A percentile compares a stretch with the other conserved stretches of the same genome.
Evolutionary conservation across 129 eudicot genomes (phyloP).

Genomic region (Solidago caesia): DNA sequence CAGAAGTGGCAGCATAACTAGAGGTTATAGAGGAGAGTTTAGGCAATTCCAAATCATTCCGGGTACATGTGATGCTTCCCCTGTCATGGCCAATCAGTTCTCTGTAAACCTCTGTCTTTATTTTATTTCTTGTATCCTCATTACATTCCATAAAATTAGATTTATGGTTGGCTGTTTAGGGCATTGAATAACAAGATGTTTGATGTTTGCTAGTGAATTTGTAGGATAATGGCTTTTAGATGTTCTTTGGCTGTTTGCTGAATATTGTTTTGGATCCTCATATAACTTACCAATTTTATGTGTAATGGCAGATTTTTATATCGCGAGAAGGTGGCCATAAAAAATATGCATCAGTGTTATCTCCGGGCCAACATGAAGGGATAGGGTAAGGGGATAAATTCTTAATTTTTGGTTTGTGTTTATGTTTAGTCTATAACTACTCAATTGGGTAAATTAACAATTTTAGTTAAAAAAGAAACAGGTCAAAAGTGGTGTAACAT

Average conservation of each 20-base stretch:
- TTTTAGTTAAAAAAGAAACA: neutral
- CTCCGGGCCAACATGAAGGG: conserved; percentile 91
- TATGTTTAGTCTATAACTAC: neutral
- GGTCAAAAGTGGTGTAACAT: neutral
- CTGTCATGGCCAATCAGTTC: conserved; percentile 98
- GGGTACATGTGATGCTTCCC: conserved; percentile 92
- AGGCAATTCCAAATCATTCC: conserved; percentile 90
- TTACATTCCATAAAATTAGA: neutral
- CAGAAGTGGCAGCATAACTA: conserved; percentile 97
- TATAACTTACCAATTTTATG: neutral
- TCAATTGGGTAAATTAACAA: neutral
- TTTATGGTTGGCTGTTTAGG: neutral
- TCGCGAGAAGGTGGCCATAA: conserved; percentile 82
- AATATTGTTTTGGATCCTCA: conserved; percentile 1
- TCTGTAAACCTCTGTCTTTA: conserved; percentile 63
- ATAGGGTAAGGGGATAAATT: conserved; percentile 58
- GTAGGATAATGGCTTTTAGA: conserved; percentile 5
- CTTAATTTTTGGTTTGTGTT: neutral
- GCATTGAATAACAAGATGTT: neutral
- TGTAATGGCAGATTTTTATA: conserved; percentile 65
- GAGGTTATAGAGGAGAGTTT: conserved; percentile 98
- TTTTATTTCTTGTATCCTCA: neutral
- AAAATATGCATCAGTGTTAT: conserved; percentile 78
- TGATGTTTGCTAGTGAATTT: conserved; percentile 1
- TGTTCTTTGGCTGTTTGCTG: neutral